Evolutionary conservation across 1,139 yeast genomes (phyloP).

Genomic region (Kodamaea alishanica): DNA sequence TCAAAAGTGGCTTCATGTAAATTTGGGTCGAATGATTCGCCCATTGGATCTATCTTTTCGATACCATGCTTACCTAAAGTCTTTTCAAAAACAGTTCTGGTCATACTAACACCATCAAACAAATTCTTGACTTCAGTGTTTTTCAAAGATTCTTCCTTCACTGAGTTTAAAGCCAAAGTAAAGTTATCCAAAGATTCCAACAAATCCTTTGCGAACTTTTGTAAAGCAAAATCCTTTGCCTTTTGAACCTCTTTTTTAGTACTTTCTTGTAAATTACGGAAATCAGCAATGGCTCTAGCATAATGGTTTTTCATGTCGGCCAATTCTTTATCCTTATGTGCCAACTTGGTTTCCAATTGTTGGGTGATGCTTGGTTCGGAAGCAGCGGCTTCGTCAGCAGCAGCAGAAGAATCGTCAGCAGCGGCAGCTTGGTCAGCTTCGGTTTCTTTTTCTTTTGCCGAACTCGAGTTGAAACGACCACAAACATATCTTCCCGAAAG

Average conservation of each 20-base stretch:
- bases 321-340: conserved; percentile 70
- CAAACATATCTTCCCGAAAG: conserved; percentile 2
- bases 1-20: conserved; percentile 92
- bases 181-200: conserved; percentile 90
- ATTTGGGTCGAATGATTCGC: conserved; percentile 86
- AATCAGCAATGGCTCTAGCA: conserved; percentile 84
- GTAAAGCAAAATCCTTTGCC: conserved; percentile 87
- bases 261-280: conserved; percentile 87
- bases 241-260: conserved; percentile 84
- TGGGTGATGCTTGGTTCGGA: conserved; percentile 21
- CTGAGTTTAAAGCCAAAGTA: conserved; percentile 79
- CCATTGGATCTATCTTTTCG: conserved; percentile 75
- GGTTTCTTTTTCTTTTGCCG: conserved; percentile 15
- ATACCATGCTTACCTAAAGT: conserved; percentile 81
- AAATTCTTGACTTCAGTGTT: conserved; percentile 66
- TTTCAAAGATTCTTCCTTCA: conserved; percentile 60
- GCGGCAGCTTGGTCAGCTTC: conserved; percentile 11
- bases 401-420: conserved; percentile 3
- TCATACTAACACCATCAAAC: conserved; percentile 90
- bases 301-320: conserved; percentile 82
- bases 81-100: conserved; percentile 81
- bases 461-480: conserved; percentile 25
- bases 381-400: conserved; percentile 16
- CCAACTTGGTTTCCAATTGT: conserved; percentile 53
- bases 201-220: conserved; percentile 88